phyloP scores from a whole-genome alignment of 164 flowering plant genomes.

The Vitis rotundifolia region DNA sequence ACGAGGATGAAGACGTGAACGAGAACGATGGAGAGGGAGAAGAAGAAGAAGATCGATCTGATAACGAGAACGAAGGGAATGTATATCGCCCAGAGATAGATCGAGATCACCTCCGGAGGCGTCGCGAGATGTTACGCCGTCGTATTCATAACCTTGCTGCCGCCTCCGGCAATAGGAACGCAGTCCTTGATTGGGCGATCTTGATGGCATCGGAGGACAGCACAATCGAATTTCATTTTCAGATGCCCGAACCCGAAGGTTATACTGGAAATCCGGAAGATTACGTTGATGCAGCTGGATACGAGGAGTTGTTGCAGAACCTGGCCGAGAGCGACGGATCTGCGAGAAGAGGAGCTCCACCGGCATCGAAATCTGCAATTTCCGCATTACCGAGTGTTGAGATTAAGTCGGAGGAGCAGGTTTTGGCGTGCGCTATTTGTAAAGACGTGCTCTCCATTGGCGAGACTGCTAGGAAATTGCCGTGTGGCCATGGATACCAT shows the following conservation, averaged over 20 bases:
- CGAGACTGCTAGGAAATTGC: constrained; percentile 59
- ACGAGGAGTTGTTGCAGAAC: constrained; percentile 72
- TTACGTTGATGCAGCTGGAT: constrained; percentile 79
- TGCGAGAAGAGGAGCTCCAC: constrained; percentile 76
- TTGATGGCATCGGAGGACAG: constrained; percentile 68
- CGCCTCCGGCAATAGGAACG: constrained; percentile 42
- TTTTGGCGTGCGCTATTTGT: constrained; percentile 64
- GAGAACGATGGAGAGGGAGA: constrained; percentile 22
- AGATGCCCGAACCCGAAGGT: constrained; percentile 51
- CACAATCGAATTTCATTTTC: constrained; percentile 64
- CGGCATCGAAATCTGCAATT: constrained; percentile 63
- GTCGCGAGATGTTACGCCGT: constrained; percentile 52
- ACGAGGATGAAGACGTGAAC: constrained; percentile 22
- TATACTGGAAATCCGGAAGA: constrained; percentile 78
- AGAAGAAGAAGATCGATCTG: constrained; percentile 30
- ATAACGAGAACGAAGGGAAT: constrained; percentile 21
- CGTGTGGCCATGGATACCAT: constrained; percentile 85
- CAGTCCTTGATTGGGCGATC: constrained; percentile 74
- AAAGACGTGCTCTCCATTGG: constrained; percentile 57
- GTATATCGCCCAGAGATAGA: constrained; percentile 17
- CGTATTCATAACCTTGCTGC: constrained; percentile 58
- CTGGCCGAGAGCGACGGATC: constrained; percentile 66
- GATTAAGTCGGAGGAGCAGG: constrained; percentile 38
- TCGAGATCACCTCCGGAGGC: constrained; percentile 34
- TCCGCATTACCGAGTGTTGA: constrained; percentile 36